Evolutionary conservation across 441 rosid species (phyloP).

Genomic region (Pelargonium fulgidum): DNA sequence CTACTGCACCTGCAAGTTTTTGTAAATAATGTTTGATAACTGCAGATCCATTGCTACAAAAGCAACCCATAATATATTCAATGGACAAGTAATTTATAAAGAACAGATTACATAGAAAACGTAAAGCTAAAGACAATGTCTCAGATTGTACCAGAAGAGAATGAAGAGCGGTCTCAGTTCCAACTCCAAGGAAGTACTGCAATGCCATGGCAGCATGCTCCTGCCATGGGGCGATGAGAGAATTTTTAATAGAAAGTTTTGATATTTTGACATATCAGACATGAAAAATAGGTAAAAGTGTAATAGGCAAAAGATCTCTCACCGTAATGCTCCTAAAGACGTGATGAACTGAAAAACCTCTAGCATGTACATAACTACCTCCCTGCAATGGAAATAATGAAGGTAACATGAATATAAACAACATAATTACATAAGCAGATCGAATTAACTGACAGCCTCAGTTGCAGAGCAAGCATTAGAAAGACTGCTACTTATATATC

Average conservation of each 20-base stretch:
- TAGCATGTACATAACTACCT: constrained; percentile 76
- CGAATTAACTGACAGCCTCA: background rate
- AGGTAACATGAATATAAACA: constrained; percentile 16
- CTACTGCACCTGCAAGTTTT: constrained; percentile 57
- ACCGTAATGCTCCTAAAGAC: constrained; percentile 71
- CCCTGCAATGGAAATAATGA: constrained; percentile 43
- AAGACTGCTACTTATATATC: background rate
- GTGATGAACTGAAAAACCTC: constrained; percentile 67
- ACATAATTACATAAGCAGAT: background rate
- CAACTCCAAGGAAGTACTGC: constrained; percentile 62
- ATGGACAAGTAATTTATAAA: constrained; percentile 18
- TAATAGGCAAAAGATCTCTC: constrained; percentile 13
- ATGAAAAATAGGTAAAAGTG: background rate
- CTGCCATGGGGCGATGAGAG: constrained; percentile 30
- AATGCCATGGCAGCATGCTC: constrained; percentile 76
- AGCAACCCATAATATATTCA: constrained; percentile 7
- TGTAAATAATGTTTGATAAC: constrained; percentile 60
- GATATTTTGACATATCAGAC: constrained; percentile 15
- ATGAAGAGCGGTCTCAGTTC: constrained; percentile 50
- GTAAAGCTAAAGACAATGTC: constrained; percentile 2
- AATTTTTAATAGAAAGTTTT: constrained; percentile 16
- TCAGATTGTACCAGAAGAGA: constrained; percentile 54
- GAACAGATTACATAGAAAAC: constrained; percentile 12
- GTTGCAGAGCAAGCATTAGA: background rate
- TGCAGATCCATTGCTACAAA: constrained; percentile 73